Conservation (phyloP, 1,284 basidiomycete genomes). For the Rhodotorula sp. region DNA sequence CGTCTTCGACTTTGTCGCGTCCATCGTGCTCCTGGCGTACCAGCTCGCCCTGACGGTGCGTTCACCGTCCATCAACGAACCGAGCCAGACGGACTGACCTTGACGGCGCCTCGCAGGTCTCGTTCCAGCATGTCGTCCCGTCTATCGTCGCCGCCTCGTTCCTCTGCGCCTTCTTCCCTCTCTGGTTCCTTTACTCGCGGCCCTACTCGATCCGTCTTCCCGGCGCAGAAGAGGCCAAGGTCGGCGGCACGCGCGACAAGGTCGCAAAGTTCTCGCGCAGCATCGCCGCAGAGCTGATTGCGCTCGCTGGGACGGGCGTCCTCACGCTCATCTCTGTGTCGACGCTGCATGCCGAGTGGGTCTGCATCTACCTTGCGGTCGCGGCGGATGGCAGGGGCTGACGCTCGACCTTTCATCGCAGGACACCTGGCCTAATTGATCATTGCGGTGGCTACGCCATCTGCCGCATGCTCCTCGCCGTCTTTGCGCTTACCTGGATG, state of each 20-base stretch:
- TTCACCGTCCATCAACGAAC: background rate
- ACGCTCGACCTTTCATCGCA: background rate
- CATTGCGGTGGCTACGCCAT: conserved; percentile 34
- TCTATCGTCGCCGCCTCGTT: conserved; percentile 24
- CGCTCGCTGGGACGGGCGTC: conserved; percentile 11
- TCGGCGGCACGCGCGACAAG: conserved; percentile 8
- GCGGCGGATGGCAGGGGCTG: background rate
- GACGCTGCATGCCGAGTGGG: conserved; percentile 24
- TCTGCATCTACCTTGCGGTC: background rate
- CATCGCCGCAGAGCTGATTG: conserved; percentile 15
- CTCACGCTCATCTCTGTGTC: conserved; percentile 19
- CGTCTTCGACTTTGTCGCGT: conserved; percentile 17
- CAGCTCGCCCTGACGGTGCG: conserved; percentile 23
- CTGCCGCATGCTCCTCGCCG: conserved; percentile 30
- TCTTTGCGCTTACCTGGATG: conserved; percentile 32
- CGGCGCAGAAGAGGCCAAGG: background rate
- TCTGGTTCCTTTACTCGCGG: conserved; percentile 32
- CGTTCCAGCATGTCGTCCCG: conserved; percentile 26
- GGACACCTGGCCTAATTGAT: conserved; percentile 34
- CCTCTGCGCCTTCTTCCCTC: conserved; percentile 19
- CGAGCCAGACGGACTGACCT: background rate
- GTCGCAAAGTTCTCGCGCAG: conserved; percentile 21
- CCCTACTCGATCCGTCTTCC: conserved; percentile 26
- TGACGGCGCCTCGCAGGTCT: background rate
- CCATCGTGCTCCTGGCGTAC: conserved; percentile 30